Evolutionary conservation across 345 rosid species (phyloP).

Genomic region (Eucalyptus sp.): DNA sequence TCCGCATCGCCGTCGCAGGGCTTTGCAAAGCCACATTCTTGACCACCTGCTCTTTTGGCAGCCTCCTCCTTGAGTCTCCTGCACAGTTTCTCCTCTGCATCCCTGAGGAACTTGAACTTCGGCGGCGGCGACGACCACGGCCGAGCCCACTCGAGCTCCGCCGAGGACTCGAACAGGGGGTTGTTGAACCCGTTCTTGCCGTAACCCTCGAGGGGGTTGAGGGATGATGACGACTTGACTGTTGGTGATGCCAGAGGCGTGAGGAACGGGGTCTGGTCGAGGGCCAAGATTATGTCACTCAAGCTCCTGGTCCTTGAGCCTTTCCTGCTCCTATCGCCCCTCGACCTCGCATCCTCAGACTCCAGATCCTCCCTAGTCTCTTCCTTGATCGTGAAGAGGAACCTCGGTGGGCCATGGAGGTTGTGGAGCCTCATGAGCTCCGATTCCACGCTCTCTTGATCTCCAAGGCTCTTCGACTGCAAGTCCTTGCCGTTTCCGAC

Average conservation of each 20-base stretch:
- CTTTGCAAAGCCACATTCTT: constrained; percentile 6
- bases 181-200: constrained; percentile 53
- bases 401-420: constrained; percentile 72
- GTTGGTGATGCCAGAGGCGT: constrained; percentile 70
- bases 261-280: constrained; percentile 34
- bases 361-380: constrained; percentile 95
- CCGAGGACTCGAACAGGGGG: constrained; percentile 77
- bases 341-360: constrained; percentile 75
- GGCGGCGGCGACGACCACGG: constrained; percentile 79
- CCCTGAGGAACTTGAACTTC: constrained; percentile 87
- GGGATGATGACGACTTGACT: constrained; percentile 26
- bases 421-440: constrained; percentile 95
- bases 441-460: constrained; percentile 48
- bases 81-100: constrained; percentile 77
- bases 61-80: constrained; percentile 57
- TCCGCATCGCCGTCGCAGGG: not conserved
- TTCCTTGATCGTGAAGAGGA: constrained; percentile 90
- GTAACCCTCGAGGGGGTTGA: constrained; percentile 4
- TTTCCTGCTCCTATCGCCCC: constrained; percentile 13
- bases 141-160: constrained; percentile 40
- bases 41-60: constrained; percentile 11
- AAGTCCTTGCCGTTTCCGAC: constrained; percentile 55
- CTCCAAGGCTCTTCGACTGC: constrained; percentile 19
- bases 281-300: constrained; percentile 43
- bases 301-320: constrained; percentile 73